phyloP scores from a whole-genome alignment of 352 stramenopile species.

The Phytophthora meadii region DNA sequence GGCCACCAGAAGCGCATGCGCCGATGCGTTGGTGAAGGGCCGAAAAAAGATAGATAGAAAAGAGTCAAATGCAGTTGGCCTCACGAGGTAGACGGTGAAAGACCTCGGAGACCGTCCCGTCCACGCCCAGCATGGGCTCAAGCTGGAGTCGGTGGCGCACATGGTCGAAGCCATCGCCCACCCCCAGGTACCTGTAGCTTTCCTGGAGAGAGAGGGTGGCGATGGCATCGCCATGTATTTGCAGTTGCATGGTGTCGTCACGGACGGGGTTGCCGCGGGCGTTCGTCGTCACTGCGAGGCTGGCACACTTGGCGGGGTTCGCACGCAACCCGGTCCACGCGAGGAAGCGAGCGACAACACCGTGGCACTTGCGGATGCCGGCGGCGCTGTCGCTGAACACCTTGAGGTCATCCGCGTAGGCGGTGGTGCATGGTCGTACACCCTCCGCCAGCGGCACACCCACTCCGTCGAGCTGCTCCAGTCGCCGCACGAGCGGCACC shows the following conservation, averaged over 20 bases:
- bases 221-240: not conserved
- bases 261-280: not conserved
- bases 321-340: constrained; percentile 7
- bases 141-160: constrained; percentile 1
- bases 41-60: too few species aligned
- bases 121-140: not conserved
- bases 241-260: not conserved
- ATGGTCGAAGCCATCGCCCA: not conserved
- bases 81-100: not conserved
- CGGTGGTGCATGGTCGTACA: constrained; percentile 6
- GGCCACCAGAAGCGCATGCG: too few species aligned
- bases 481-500: not conserved
- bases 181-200: not conserved
- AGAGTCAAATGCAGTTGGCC: too few species aligned
- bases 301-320: constrained; percentile 11
- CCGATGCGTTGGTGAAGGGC: too few species aligned
- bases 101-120: too few species aligned
- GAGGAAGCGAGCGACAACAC: not conserved
- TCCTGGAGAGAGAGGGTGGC: not conserved
- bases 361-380: constrained; percentile 22
- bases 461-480: constrained; percentile 6
- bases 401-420: constrained; percentile 35
- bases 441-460: constrained; percentile 1
- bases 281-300: not conserved
- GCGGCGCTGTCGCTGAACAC: constrained; percentile 25